Evolutionary conservation across 805 yeast genomes (phyloP), one percentile per base, ranked within the genome.

Genomic region (Zygoascus flipseniorum): DNA sequence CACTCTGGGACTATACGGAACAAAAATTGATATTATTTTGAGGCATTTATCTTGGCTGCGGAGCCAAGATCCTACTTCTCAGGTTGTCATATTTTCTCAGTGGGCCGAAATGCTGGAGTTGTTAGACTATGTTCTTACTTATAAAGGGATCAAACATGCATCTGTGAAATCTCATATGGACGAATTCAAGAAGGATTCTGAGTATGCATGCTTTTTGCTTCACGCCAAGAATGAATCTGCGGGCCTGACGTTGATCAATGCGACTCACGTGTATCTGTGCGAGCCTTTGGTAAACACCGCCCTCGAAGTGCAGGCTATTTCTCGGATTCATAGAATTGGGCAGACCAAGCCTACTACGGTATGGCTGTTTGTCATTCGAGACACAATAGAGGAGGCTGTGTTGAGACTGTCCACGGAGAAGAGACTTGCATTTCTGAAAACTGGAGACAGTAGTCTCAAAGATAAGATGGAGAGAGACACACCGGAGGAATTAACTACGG

Each of bases 221-320:
- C 88, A 89, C 68, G 92, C 96, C 0, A 83, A 81, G 58, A 83
- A 90, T 0, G 88, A 90, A 64, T 89, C 96, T 1, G 71, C 97
- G 13, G 99, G 99, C 0, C 72, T 93, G 57, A 93, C 96, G 8
- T 73, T 93, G 52, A 82, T 89, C 8, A 92, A 92, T 71, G 98
- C 99, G 0, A 85, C 86, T 2, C 97, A 93, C 66, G 92, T 93
- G 0, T 85, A 90, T 56, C 67, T 93, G 5, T 86, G 97, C 66
- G 99, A 93, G 69, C 98, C 99, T 0, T 74, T 93, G 54, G 84
- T 93, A 14, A 89, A 89, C 62, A 81, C 90, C 0, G 85, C 96
- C 1, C 74, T 89, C 48, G 98, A 93, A 61, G 65, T 88, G 14
- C 99, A 92, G 65, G 97, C 98, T 0, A 85, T 90, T 52, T 87